Conservation (phyloP, 1,284 basidiomycete genomes). For the Phylloboletellus chloephorus region DNA sequence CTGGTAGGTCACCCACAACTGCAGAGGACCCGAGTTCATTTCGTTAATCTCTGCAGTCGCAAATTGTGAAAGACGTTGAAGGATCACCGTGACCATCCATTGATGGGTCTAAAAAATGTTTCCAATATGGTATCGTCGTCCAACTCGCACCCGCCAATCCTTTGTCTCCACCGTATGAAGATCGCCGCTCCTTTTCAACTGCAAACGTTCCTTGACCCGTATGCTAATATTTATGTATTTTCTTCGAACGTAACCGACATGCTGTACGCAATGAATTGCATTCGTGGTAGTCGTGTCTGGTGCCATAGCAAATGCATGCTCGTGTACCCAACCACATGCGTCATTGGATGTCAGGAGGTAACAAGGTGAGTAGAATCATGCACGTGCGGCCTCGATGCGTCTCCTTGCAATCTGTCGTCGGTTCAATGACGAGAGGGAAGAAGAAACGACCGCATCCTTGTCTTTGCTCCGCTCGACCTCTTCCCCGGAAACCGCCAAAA, state of each 20-base stretch:
- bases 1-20: constrained; percentile 16
- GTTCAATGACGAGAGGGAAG: constrained; percentile 63
- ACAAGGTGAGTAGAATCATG: constrained; percentile 17
- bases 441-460: constrained; percentile 51
- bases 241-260: constrained; percentile 3
- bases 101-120: background rate
- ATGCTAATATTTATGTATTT: constrained; percentile 6
- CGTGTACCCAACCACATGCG: constrained; percentile 27
- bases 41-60: constrained; percentile 8
- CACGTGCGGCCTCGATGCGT: constrained; percentile 74
- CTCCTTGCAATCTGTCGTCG: constrained; percentile 77
- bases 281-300: constrained; percentile 2
- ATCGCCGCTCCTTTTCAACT: constrained; percentile 8
- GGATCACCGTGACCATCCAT: too few species aligned
- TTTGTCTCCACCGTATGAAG: background rate
- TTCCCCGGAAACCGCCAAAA: constrained; percentile 71
- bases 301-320: constrained; percentile 31
- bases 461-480: constrained; percentile 90
- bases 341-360: constrained; percentile 8
- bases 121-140: background rate
- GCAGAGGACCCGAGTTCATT: background rate
- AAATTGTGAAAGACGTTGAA: constrained; percentile 7
- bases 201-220: background rate
- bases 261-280: constrained; percentile 1
- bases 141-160: background rate